Base-by-base conservation (phyloP, 139 green algal species). In the Asterochloris erici region DNA sequence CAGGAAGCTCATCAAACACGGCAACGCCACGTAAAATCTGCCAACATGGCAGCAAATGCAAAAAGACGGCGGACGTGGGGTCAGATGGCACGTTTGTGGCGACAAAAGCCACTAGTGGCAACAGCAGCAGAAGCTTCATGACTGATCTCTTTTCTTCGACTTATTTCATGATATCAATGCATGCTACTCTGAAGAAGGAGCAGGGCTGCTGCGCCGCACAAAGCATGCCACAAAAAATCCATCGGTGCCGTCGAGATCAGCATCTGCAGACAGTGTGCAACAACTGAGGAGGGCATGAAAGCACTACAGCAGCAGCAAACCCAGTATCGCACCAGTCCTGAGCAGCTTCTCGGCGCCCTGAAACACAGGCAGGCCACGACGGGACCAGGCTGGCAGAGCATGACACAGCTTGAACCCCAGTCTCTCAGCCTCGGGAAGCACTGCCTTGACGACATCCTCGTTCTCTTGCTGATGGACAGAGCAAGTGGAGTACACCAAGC, bases 401-500 rank as follows among this genome's bases (percentile, higher is more conserved):
- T 81, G 16, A 47, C 26, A 90, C 26, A 99, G 87, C 19, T 86
- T 16, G 64, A 96, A 96, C 12, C 96, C 96, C 26, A 77, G 71
- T 19, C 47, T 84, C 9, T 68, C 23, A 13, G 92, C 92, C 16
- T 88, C 66, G 0, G 78, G 68, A 80, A 97, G 87, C 71, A 96
- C 91, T 2, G 90, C 90, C 9, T 91, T 90, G 26, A 95, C 90
- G 54, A 99, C 97, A 1, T 87, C 86, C 87, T 99, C 97, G 83
- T 99, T 99, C 87, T 99, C 97, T 21, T 82, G 78, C 24, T 81
- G 76, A 80, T 99, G 90, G 47, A 98, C 84, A 12, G 85, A 94
- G 89, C 95, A 98, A 21, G 97, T 99, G 68, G 93, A 98, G 89
- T 99, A 99, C 21, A 94, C 92, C 11, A 99, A 79, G 0, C 96